Conservation (phyloP, 371 early-diverging fungal species). For the Mortierella sp. region DNA sequence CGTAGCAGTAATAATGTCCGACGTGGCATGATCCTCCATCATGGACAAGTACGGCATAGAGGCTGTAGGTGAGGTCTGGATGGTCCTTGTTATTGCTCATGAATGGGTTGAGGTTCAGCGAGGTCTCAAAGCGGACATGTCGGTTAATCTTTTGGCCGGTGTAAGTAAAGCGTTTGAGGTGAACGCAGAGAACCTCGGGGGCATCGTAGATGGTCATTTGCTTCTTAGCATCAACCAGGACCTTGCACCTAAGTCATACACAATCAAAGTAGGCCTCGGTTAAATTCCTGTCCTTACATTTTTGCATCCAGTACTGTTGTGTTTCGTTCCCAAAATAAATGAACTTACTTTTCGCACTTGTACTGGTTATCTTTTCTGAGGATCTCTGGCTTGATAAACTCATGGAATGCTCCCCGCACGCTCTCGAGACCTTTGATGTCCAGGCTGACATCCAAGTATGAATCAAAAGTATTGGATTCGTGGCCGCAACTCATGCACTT, state of each 20-base stretch:
- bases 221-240: constrained; percentile 81
- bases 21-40: constrained; percentile 79
- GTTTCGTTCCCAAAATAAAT: neutral
- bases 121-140: constrained; percentile 61
- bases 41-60: constrained; percentile 87
- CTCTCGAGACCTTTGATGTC: constrained; percentile 76
- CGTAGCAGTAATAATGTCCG: constrained; percentile 88
- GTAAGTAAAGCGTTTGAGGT: constrained; percentile 83
- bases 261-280: neutral
- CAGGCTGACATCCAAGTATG: constrained; percentile 83
- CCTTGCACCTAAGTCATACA: constrained; percentile 65
- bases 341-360: constrained; percentile 69
- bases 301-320: neutral
- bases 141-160: constrained; percentile 77
- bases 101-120: constrained; percentile 58
- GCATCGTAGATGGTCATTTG: constrained; percentile 80
- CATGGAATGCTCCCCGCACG: constrained; percentile 74
- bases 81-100: constrained; percentile 57
- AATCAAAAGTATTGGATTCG: constrained; percentile 82
- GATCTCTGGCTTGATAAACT: constrained; percentile 76
- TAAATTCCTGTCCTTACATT: neutral
- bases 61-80: constrained; percentile 61
- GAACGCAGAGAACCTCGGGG: constrained; percentile 79
- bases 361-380: constrained; percentile 74
- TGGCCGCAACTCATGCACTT: constrained; percentile 81